Evolutionary conservation across 2,329 filamentous ascomycete genomes (phyloP), one percentile per base, ranked within the genome.

Genomic region (Alternaria ventricosa): DNA sequence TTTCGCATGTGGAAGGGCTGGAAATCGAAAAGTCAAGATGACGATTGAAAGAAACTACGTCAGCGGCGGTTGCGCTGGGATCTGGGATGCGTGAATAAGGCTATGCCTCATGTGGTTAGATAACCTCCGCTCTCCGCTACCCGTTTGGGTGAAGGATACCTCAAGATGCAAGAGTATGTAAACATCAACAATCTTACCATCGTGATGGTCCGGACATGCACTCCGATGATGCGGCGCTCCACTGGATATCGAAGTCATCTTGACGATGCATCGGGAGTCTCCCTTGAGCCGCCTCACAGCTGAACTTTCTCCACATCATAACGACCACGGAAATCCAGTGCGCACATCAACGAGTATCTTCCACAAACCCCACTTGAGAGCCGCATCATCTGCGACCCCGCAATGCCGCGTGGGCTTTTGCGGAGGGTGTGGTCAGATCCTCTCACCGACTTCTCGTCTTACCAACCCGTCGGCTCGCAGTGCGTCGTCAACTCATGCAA

Each of bases 11-110:
- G 43, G 45, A 47, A 56, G 18, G 5, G 43, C 27, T 54, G 50
- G 55, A 33, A 23, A 62, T 62, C 47, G 36, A 49, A 50, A 55
- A 55, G 25, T 33, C 55, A 62, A 44, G 9, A 57, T 61, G 59
- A 61, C 59, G 54, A 61, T 23, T 23, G 11, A 30, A 22, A 25
- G 33, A 20, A 61, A 57, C 53, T 61, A 61, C 58, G 58, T 61
- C 58, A 61, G 51, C 41, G 44, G 30, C 30, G 30, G 58, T 33
- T 33, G 53, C 30, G 25, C 53, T 33, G 55, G 53, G 51, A 57
- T 61, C 58, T 41, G 55, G 58, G 33, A 28, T 57, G 25, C 25
- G 44, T n/a, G 30, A 22, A 45, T 13, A 18, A 20, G 22, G 11
- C n/a, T 44, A 61, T 15, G 13, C 11, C 30, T n/a, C 6, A 5